A percentile compares a stretch with the other conserved stretches of the same genome.
These are phyloP conservation scores for Nakazawaea wyomingensis DNA, from an alignment of 805 yeast genomes.

Conservation along the genomic window DNA sequence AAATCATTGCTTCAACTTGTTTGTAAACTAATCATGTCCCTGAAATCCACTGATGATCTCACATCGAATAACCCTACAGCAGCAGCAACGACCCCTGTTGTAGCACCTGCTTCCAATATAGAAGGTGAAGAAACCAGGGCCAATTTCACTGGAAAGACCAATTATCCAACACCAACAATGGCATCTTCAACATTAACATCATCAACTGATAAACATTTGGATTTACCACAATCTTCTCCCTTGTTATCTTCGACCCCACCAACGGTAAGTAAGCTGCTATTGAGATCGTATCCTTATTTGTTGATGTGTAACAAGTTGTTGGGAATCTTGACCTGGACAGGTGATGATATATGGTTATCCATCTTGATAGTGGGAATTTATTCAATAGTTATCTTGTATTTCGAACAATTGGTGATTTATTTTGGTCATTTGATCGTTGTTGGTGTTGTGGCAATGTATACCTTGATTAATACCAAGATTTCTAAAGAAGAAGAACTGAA, in stretches of 20 bases:
- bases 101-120: conserved; percentile 22
- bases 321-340: conserved; percentile 85
- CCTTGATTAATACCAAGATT: conserved; percentile 51
- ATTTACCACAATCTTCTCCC: conserved; percentile 61
- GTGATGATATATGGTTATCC: conserved; percentile 75
- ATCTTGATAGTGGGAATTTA: conserved; percentile 53
- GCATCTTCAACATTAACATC: conserved; percentile 9
- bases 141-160: conserved; percentile 33
- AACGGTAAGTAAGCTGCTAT: conserved; percentile 75
- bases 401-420: conserved; percentile 72
- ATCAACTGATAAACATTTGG: conserved; percentile 12
- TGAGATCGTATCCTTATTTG: conserved; percentile 81
- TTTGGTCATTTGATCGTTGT: conserved; percentile 76
- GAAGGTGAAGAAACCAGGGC: conserved; percentile 33
- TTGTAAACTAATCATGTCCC: background rate
- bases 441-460: conserved; percentile 53
- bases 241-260: conserved; percentile 87
- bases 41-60: conserved; percentile 2
- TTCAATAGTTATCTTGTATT: conserved; percentile 62
- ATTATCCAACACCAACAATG: conserved; percentile 10
- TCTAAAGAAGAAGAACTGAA: conserved; percentile 53
- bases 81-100: too few relatives aligned
- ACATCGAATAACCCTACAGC: too few relatives aligned
- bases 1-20: background rate
- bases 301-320: conserved; percentile 64